Base-by-base conservation (phyloP, 208 protist genomes). In the Chromosphaera perkinsii region DNA sequence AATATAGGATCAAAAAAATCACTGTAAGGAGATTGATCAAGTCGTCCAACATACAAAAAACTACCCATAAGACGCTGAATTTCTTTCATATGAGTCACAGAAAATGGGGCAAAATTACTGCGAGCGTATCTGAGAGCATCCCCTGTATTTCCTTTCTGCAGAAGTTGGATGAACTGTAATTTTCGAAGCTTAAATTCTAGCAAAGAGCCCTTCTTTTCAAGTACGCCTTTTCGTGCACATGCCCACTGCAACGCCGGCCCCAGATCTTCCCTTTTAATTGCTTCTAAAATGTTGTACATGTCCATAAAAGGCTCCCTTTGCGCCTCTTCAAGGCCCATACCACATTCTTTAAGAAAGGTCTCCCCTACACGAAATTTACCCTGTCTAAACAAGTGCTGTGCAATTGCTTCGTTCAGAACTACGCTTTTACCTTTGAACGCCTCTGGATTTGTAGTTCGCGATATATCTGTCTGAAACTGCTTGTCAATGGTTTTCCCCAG, bases 251-350 rank as follows among this genome's bases (percentile, higher is more conserved):
- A 29, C 9, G 48, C 48, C 20, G 48, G 20, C 9, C 10, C 5
- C 20, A 54, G 48, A 37, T 49, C 58, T n/a, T 52, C 14, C 58
- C 5, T 14, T 9, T 39, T 27, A 31, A 67, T 59, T 14, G 26
- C 27, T 12, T 67, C 61, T 20, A 67, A 20, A 26, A 67, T 67
- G 29, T 48, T 67, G 47, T 58, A 67, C 61, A 67, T 67, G 49
- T 67, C 61, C 22, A 36, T 29, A 26, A 67, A 67, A 36, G 61
- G 61, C n/a, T 52, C 61, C 40, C 27, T 59, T 17, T 67, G 5
- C 61, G 29, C 3, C 22, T 3, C 17, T 24, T 67, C 26, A 5
- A 67, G 3, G 22, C 14, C 22, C 45, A 67, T 35, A 5, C 42
- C 61, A 27, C 42, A 4, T n/a, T 67, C 61, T 36, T 56, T 54